Percentiles rank a stretch among this genome's conserved stretches.
Evolutionary conservation across 202 grass and related monocot species (phyloP).

Genomic region (Zizania palustris): DNA sequence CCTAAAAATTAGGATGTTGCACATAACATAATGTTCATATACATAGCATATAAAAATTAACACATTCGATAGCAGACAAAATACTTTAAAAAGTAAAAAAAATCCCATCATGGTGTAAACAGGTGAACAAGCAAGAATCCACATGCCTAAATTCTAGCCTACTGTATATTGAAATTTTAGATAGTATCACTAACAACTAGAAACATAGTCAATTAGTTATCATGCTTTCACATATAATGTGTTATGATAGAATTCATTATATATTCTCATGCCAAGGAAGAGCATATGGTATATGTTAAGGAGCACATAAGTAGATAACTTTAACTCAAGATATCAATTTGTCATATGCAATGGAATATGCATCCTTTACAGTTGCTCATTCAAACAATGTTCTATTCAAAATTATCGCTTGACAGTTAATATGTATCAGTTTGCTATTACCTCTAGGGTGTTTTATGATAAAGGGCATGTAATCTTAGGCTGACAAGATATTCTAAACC

Average conservation of each 20-base stretch:
- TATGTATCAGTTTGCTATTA: not conserved
- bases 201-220: not conserved
- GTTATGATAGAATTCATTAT: not conserved
- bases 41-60: not conserved
- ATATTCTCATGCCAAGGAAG: not conserved
- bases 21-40: conserved; percentile 13
- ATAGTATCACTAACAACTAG: not conserved
- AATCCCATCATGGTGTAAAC: not conserved
- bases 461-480: not conserved
- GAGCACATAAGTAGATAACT: conserved; percentile 4
- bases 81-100: conserved; percentile 12
- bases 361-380: not conserved
- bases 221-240: not conserved
- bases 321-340: conserved; percentile 11
- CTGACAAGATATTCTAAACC: not conserved
- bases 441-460: not conserved
- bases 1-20: too few species aligned
- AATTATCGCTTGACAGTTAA: not conserved
- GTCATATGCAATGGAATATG: not conserved
- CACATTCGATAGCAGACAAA: not conserved
- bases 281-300: conserved; percentile 4
- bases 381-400: not conserved
- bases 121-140: not conserved
- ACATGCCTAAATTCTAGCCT: not conserved
- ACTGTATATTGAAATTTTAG: conserved; percentile 13